Evolutionary conservation across 73 alveolate genomes (phyloP), one percentile per base, ranked within the genome.

Genomic region (Symbiodinium natans): DNA sequence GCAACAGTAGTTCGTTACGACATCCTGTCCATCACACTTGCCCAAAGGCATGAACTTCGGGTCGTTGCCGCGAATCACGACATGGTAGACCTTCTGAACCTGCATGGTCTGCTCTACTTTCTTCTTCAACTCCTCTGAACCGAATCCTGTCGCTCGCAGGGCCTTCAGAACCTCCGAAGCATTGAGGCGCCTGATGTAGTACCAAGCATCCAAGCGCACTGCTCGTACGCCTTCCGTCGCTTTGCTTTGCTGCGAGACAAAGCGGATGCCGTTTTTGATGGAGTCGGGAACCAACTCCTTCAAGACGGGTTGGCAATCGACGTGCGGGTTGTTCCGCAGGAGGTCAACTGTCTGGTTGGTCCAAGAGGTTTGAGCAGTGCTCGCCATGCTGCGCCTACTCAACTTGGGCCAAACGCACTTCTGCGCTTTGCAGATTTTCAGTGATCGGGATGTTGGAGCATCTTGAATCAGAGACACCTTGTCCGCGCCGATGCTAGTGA

Each of bases 1-100:
- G 25, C 33, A 27, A 36, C 29, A 21, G 36, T 84, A 84, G 34
- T 84, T 36, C 10, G 93, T 84, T 3, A 46, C 75, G 36, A 84
- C 42, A 46, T 84, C 93, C 23, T 84, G 93, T 33, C 93, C 93
- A 31, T 84, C 93, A 31, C 93, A 31, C 56, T 13, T 34, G 29
- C 93, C 93, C 15, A 84, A 33, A n/a, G 93, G 93, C 93, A 84
- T 84, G 33, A 84, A 46, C 48, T 43, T 84, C 29, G 93, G 93
- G 25, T 84, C 93, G 33, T 84, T 84, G 38, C 93, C 93, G 36
- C 93, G 93, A 80, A 84, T 33, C 25, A 84, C 93, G 7, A 84
- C 93, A n/a, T 84, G 93, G 77, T 84, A 84, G 41, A 84, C 77
- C 43, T 46, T 84, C 77, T 84, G 80, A 19, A 6, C 29, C 46